Conservation (phyloP, 371 early-diverging fungal genomes). For the Mortierella polycephala region DNA sequence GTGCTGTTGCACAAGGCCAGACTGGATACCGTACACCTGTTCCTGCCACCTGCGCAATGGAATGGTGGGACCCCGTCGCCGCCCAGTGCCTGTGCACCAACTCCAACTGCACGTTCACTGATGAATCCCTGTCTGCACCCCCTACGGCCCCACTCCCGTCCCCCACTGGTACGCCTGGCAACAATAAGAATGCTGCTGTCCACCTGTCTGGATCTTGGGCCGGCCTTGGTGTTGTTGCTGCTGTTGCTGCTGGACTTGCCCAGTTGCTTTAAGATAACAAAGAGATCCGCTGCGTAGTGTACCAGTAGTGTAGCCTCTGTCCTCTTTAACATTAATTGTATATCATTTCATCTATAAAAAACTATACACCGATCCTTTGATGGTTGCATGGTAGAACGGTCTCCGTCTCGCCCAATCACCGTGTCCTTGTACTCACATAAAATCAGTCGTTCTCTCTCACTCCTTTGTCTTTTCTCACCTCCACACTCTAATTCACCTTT, state of each 20-base stretch:
- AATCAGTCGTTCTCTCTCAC: background rate
- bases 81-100: conserved; percentile 50
- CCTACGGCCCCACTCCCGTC: background rate
- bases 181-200: conserved; percentile 13
- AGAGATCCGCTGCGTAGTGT: background rate
- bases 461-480: conserved; percentile 1
- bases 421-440: background rate
- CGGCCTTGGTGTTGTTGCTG: conserved; percentile 16
- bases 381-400: too few species aligned
- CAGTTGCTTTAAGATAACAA: conserved; percentile 28
- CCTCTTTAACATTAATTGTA: too few species aligned
- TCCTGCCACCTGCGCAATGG: conserved; percentile 73
- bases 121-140: conserved; percentile 15
- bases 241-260: conserved; percentile 27
- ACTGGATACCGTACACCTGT: conserved; percentile 64
- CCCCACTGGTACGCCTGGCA: background rate
- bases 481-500: background rate
- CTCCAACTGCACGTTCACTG: conserved; percentile 51
- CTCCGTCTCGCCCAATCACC: too few species aligned
- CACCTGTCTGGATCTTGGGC: conserved; percentile 6
- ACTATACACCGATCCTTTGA: too few species aligned
- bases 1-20: conserved; percentile 54
- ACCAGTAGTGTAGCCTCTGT: background rate
- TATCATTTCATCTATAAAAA: background rate
- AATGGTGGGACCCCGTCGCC: conserved; percentile 78